Evolutionary conservation across 768 basidiomycete genomes (phyloP).

Genomic region (Trametes maxima): DNA sequence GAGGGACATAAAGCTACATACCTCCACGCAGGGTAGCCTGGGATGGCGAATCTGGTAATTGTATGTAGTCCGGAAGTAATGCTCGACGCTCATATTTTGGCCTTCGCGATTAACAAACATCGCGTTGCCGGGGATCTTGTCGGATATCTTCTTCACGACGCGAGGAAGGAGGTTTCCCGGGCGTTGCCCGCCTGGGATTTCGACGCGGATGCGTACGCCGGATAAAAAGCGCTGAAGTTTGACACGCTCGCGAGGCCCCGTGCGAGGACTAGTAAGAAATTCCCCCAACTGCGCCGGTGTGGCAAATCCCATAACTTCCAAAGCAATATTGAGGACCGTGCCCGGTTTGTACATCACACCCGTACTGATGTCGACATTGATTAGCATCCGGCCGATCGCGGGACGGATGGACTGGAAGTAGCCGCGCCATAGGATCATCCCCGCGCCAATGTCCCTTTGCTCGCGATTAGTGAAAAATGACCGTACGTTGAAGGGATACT

Average conservation of each 20-base stretch:
- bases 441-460: conserved; percentile 55
- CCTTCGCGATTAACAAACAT: conserved; percentile 63
- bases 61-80: conserved; percentile 58
- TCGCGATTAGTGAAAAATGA: conserved; percentile 72
- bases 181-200: conserved; percentile 17
- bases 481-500: conserved; percentile 70
- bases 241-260: conserved; percentile 45
- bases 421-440: conserved; percentile 75
- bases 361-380: conserved; percentile 80
- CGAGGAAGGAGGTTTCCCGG: conserved; percentile 44
- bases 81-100: conserved; percentile 54
- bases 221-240: conserved; percentile 58
- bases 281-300: conserved; percentile 10
- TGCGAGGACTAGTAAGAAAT: too few species aligned
- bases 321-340: conserved; percentile 55
- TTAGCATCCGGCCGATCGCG: conserved; percentile 60
- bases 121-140: conserved; percentile 52
- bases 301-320: conserved; percentile 50
- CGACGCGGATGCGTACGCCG: conserved; percentile 52
- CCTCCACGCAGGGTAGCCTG: conserved; percentile 69
- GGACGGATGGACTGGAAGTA: conserved; percentile 83
- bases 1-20: conserved; percentile 27
- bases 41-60: conserved; percentile 61
- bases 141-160: conserved; percentile 62
- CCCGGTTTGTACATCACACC: conserved; percentile 77